phyloP scores from a whole-genome alignment of 176 grass and related monocot genomes.

The Cymbopogon citratus region DNA sequence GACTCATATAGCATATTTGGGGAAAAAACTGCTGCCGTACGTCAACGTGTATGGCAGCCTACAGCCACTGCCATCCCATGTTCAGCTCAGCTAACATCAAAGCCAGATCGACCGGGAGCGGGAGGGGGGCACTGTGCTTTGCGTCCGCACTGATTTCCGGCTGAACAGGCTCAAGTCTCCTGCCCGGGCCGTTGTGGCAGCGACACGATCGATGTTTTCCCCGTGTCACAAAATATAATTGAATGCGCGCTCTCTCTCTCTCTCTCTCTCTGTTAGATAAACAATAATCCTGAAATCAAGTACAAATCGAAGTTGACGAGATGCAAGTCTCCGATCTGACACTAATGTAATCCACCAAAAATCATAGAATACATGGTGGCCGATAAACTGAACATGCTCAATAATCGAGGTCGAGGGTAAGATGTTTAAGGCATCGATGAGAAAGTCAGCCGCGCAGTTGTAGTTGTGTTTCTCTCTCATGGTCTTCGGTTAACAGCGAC shows the following conservation, averaged over 20 bases:
- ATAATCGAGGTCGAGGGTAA: not conserved
- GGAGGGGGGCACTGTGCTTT: too few species aligned
- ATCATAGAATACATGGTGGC: not conserved
- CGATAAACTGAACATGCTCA: not conserved
- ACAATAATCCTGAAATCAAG: not conserved
- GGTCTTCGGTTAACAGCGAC: not conserved
- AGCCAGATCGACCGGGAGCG: too few species aligned
- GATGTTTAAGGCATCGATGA: not conserved
- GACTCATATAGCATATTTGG: too few species aligned
- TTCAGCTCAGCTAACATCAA: too few species aligned
- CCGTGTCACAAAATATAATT: not conserved
- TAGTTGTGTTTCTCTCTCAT: not conserved
- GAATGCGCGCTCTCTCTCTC: too few species aligned
- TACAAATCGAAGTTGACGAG: not conserved
- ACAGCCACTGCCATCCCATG: too few species aligned
- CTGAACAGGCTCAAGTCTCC: too few species aligned
- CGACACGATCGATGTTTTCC: not conserved
- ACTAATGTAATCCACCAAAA: not conserved
- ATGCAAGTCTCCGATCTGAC: not conserved
- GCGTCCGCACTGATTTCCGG: too few species aligned
- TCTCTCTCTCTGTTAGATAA: not conserved
- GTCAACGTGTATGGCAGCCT: too few species aligned
- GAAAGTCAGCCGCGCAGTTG: not conserved
- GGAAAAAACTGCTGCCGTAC: too few species aligned
- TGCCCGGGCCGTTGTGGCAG: not conserved